Evolutionary conservation across 768 basidiomycete species (phyloP), one percentile per base, ranked within the genome.

Genomic region (Rubroboletus satanas): DNA sequence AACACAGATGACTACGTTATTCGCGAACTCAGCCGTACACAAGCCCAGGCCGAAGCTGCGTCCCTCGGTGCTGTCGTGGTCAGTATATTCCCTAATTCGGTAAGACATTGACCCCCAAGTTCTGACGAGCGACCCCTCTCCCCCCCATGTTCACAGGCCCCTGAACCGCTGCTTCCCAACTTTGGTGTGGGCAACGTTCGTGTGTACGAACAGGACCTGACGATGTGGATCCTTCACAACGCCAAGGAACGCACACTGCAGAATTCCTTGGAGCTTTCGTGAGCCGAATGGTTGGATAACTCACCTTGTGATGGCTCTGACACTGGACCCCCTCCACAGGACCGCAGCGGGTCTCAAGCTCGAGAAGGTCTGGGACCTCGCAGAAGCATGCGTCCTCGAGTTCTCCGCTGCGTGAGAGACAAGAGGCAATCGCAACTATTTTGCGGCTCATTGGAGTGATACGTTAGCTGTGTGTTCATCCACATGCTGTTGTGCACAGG

Each of bases 161-260:
- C 73, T 29, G 62, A 66, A 42, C 73, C 70, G 8, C 37, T 74
- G 31, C 60, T 71, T 23, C 55, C 66, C 5, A 74, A 71, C 60
- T 72, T 65, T 48, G 72, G 73, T 15, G 63, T 61, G 9, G 71
- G 71, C 3, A 63, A 59, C 35, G 58, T 65, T 18, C 64, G 64
- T 1, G 53, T 65, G 53, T 68, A 74, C 53, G 52, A 69, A 31
- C 60, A 61, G 35, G 74, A 73, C 41, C 2, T 74, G 45, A 50
- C 54, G 2, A 74, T 73, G 71, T 62, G 56, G 57, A 43, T 69
- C 12, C 4, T 63, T 4, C 62, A 66, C 50, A 73, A 75, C 45
- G 67, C 64, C 18, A 66, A 65, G 58, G 72, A 75, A 23, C 70
- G 71, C 17, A 71, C 66, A 12, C 44, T 73, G 31, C 59, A 64